Percentiles rank a stretch among this genome's conserved stretches.
Conservation (phyloP, 148 eudicot species). For the Salicornia ramosissima region DNA sequence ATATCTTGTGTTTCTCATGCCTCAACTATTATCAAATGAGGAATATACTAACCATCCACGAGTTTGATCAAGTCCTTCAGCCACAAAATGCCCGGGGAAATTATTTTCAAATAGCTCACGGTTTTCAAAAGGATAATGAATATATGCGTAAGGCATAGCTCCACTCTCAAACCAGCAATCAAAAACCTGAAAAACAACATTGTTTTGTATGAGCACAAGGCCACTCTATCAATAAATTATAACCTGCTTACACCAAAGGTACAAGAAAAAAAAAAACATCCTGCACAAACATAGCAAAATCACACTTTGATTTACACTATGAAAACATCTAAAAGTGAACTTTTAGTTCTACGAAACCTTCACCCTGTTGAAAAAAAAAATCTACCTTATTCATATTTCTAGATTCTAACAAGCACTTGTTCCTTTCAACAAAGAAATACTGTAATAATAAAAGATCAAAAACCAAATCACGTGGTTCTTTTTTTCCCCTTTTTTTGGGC, state of each 20-base stretch:
- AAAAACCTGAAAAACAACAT: slow-evolving; percentile 52
- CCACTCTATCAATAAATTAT: background rate
- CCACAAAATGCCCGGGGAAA: slow-evolving; percentile 97
- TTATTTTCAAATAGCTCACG: slow-evolving; percentile 71
- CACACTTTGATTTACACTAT: background rate
- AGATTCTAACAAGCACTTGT: background rate
- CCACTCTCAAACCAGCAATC: slow-evolving; percentile 99
- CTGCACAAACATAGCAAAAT: background rate
- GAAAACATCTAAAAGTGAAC: background rate
- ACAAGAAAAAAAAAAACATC: background rate
- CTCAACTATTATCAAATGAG: background rate
- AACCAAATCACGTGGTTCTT: background rate
- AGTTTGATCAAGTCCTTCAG: slow-evolving; percentile 98
- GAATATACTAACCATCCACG: slow-evolving; percentile 77
- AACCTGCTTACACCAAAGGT: background rate
- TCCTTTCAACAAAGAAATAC: background rate
- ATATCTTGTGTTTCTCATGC: background rate
- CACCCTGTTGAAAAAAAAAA: no score
- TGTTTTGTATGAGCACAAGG: background rate
- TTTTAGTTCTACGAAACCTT: background rate
- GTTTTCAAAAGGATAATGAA: slow-evolving; percentile 96
- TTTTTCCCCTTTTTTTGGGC: background rate
- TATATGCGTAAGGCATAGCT: slow-evolving; percentile 97
- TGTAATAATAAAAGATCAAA: background rate
- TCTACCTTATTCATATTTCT: background rate